Conservation (phyloP, 352 stramenopile genomes). For the Phytopythium litorale region DNA sequence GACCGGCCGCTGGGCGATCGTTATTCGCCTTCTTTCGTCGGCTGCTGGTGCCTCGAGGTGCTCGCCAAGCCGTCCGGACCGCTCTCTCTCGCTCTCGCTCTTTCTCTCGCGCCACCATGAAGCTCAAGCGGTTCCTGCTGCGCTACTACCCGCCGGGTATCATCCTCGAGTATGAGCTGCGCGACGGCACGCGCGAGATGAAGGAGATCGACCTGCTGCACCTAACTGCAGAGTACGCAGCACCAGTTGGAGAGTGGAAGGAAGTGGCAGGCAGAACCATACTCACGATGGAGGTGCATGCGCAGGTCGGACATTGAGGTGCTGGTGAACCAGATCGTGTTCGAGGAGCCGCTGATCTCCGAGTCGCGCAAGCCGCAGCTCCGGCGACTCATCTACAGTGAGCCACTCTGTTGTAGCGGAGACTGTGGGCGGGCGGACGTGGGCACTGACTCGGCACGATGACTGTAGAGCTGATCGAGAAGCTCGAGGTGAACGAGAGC, state of each 20-base stretch:
- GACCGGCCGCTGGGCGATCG: slow-evolving; percentile 1
- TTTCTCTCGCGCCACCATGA: slow-evolving; percentile 56
- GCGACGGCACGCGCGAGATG: slow-evolving; percentile 91
- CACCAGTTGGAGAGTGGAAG: too few species aligned
- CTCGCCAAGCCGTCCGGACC: neutral
- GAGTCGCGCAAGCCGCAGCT: slow-evolving; percentile 93
- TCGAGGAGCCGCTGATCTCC: slow-evolving; percentile 92
- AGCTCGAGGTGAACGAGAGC: slow-evolving; percentile 92
- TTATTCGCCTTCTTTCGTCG: slow-evolving; percentile 7
- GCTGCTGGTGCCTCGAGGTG: slow-evolving; percentile 7
- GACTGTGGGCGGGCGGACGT: neutral
- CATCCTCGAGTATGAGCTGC: slow-evolving; percentile 95
- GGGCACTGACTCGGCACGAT: neutral
- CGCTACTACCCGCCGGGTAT: slow-evolving; percentile 95
- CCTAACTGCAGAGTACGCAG: slow-evolving; percentile 84
- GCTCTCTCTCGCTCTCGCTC: too few species aligned
- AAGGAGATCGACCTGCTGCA: slow-evolving; percentile 96
- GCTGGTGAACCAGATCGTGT: slow-evolving; percentile 95
- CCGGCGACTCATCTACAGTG: slow-evolving; percentile 91
- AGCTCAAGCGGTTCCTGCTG: slow-evolving; percentile 94
- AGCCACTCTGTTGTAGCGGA: slow-evolving; percentile 4
- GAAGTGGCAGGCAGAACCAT: too few species aligned
- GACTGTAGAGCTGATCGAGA: slow-evolving; percentile 90
- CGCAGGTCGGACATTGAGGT: slow-evolving; percentile 90
- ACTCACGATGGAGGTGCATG: neutral